These are phyloP conservation scores for Limonomyces culmigenus DNA, from an alignment of 1,284 basidiomycete species.

Conservation along the genomic window DNA sequence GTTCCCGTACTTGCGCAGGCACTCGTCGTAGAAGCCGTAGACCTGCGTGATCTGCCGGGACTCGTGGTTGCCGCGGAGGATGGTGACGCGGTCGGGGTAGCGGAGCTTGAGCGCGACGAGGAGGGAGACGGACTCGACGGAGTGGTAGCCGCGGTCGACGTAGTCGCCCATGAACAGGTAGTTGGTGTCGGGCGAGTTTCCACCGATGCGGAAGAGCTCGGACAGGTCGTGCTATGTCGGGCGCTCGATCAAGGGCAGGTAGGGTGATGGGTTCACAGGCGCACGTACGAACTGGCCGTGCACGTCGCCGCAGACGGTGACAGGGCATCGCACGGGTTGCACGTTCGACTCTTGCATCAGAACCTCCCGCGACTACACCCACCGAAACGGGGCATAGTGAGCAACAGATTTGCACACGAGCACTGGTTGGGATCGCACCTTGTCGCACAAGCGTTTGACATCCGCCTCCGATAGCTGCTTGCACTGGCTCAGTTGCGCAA, in stretches of 20 bases:
- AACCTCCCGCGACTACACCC: slow-evolving; percentile 89
- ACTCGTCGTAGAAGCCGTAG: slow-evolving; percentile 99
- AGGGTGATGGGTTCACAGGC: slow-evolving; percentile 8
- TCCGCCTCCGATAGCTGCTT: slow-evolving; percentile 94
- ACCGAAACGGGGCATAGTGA: slow-evolving; percentile 5
- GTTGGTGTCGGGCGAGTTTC: slow-evolving; percentile 98
- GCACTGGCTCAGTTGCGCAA: slow-evolving; percentile 93
- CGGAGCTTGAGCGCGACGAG: slow-evolving; percentile 95
- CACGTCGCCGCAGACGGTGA: slow-evolving; percentile 96
- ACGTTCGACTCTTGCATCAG: slow-evolving; percentile 97
- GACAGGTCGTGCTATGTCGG: slow-evolving; percentile 83
- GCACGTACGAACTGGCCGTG: slow-evolving; percentile 96
- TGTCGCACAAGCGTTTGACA: slow-evolving; percentile 97
- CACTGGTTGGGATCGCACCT: slow-evolving; percentile 39
- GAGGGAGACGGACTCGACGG: slow-evolving; percentile 97
- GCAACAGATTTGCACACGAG: slow-evolving; percentile 7
- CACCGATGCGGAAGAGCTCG: slow-evolving; percentile 97
- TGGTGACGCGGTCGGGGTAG: slow-evolving; percentile 96
- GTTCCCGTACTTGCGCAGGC: slow-evolving; percentile 97
- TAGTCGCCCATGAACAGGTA: slow-evolving; percentile 99
- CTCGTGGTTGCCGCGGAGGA: slow-evolving; percentile 97
- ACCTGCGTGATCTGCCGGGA: slow-evolving; percentile 99
- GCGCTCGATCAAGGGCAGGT: slow-evolving; percentile 2
- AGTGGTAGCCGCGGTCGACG: slow-evolving; percentile 98
- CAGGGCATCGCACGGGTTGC: slow-evolving; percentile 93